Evolutionary conservation across 768 basidiomycete species (phyloP).

Genomic region (Cubamyces lactineus): DNA sequence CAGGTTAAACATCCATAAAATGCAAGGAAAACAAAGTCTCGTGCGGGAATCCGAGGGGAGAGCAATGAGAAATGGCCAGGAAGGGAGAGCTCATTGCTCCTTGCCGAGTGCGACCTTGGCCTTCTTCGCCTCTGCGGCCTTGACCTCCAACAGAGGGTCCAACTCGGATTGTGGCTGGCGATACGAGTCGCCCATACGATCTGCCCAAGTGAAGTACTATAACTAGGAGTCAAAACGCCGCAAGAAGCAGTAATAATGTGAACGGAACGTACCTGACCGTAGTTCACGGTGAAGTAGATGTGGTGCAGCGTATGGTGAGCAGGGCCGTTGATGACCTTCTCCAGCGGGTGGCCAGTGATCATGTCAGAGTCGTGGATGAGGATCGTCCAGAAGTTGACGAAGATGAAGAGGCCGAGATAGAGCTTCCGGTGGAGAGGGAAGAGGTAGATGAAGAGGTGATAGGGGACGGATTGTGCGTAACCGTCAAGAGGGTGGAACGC

Average conservation of each 20-base stretch:
- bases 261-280: slow-evolving; percentile 69
- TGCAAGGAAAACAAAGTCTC: not conserved
- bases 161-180: slow-evolving; percentile 82
- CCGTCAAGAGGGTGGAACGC: slow-evolving; percentile 98
- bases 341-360: slow-evolving; percentile 89
- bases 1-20: slow-evolving; percentile 16
- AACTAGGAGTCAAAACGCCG: slow-evolving; percentile 21
- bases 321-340: slow-evolving; percentile 94
- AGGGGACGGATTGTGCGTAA: slow-evolving; percentile 91
- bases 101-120: slow-evolving; percentile 32
- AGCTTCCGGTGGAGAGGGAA: slow-evolving; percentile 88
- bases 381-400: slow-evolving; percentile 95
- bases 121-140: slow-evolving; percentile 38
- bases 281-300: slow-evolving; percentile 95
- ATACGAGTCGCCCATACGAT: slow-evolving; percentile 82
- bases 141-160: slow-evolving; percentile 83
- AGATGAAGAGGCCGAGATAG: slow-evolving; percentile 85
- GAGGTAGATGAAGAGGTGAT: slow-evolving; percentile 88
- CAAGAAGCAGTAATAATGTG: not conserved
- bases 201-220: slow-evolving; percentile 97
- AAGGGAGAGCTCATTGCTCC: slow-evolving; percentile 22
- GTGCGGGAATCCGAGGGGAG: not conserved
- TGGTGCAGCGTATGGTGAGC: slow-evolving; percentile 98
- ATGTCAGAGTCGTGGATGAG: slow-evolving; percentile 99
- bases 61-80: not conserved